Percentiles rank a stretch among this genome's conserved stretches.
phyloP scores from a whole-genome alignment of 1,139 yeast genomes.

The Eremothecium gossypii region DNA sequence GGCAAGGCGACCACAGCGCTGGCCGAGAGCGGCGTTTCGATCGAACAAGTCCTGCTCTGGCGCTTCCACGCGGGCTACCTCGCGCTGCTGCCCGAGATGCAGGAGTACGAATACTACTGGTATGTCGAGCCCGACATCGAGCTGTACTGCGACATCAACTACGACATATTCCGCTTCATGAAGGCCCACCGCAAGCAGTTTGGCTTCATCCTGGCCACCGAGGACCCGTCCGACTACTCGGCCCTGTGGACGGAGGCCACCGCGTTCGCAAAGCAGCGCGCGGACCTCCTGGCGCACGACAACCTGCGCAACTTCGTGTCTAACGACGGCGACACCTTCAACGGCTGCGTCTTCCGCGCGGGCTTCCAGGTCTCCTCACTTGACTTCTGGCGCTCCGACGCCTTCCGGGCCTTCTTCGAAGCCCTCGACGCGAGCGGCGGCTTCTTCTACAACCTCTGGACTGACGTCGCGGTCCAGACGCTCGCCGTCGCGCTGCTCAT shows the following conservation, averaged over 20 bases:
- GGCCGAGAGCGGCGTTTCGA: constrained; percentile 54
- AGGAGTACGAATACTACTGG: constrained; percentile 81
- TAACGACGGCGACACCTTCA: constrained; percentile 54
- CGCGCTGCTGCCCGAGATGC: constrained; percentile 64
- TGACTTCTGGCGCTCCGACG: constrained; percentile 64
- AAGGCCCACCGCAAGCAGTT: constrained; percentile 62
- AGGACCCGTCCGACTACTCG: constrained; percentile 69
- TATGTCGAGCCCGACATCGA: constrained; percentile 85
- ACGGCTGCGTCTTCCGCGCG: constrained; percentile 83
- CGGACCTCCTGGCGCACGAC: constrained; percentile 54
- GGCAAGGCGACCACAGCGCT: constrained; percentile 37
- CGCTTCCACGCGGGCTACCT: constrained; percentile 87
- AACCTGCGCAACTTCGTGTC: constrained; percentile 68
- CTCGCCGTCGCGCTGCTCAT: constrained; percentile 74
- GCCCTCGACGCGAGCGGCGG: constrained; percentile 73
- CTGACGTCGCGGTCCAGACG: constrained; percentile 87
- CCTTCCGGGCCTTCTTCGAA: constrained; percentile 60
- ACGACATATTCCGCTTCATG: constrained; percentile 78
- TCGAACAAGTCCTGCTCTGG: constrained; percentile 79
- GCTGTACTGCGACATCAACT: constrained; percentile 69
- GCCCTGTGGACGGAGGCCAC: constrained; percentile 76
- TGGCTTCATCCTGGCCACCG: constrained; percentile 78
- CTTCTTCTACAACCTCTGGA: constrained; percentile 88
- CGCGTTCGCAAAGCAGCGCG: constrained; percentile 54
- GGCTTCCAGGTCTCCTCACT: constrained; percentile 75